A percentile compares a stretch with the other conserved stretches of the same genome.
phyloP scores from a whole-genome alignment of 176 grass and related monocot species.

The maize (Zea mays) region Zm-B73-REFERENCE-NAM-5.0 NC_050097.1:33818501-33819000 shows the following conservation, averaged over 20 bases:
- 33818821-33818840: conserved; percentile 61
- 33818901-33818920: conserved; percentile 69
- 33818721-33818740: not conserved
- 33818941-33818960: not conserved
- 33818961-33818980: conserved; percentile 1
- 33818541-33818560: not conserved
- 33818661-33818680: conserved; percentile 7
- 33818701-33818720: not conserved
- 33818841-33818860: conserved; percentile 80
- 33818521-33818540: not conserved
- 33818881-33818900: conserved; percentile 86
- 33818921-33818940: conserved; percentile 57
- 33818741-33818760: not conserved
- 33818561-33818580: conserved; percentile 5
- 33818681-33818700: not conserved
- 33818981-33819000: not conserved
- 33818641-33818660: conserved; percentile 7
- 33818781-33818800: not conserved
- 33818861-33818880: conserved; percentile 85
- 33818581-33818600: not conserved
- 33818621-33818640: conserved; percentile 5
- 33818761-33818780: not conserved
- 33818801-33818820: conserved; percentile 31
- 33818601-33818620: not conserved
- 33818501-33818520: not conserved